A percentile compares a stretch with the other conserved stretches of the same genome.
Conservation (phyloP, 2,329 filamentous ascomycete species). For the Aureobasidium musti region DNA sequence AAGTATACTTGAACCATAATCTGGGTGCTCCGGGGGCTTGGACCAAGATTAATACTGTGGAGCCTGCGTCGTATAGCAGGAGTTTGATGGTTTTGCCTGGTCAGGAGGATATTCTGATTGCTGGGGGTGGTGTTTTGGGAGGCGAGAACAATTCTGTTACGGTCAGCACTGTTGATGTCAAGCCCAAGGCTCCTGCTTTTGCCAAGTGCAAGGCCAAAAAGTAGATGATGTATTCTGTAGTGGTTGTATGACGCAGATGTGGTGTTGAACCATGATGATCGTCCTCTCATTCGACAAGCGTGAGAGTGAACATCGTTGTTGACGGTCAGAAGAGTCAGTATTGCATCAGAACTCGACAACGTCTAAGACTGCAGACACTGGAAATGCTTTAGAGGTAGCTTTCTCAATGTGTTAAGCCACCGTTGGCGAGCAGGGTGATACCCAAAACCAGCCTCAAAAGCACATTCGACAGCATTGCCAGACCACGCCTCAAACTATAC, state of each 20-base stretch:
- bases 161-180: slow-evolving; percentile 29
- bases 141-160: slow-evolving; percentile 37
- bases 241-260: too few relatives aligned
- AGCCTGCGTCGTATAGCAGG: slow-evolving; percentile 50
- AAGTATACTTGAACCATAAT: slow-evolving; percentile 53
- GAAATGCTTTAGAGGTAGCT: too few relatives aligned
- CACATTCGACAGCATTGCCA: too few relatives aligned
- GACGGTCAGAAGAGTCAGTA: too few relatives aligned
- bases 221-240: not conserved
- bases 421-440: too few relatives aligned
- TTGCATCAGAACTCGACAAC: too few relatives aligned
- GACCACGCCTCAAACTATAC: too few relatives aligned
- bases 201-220: slow-evolving; percentile 4
- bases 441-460: too few relatives aligned
- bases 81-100: slow-evolving; percentile 50
- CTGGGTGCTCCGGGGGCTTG: slow-evolving; percentile 50
- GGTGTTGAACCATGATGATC: too few relatives aligned
- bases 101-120: slow-evolving; percentile 45
- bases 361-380: too few relatives aligned
- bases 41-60: slow-evolving; percentile 49
- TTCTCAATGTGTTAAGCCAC: too few relatives aligned
- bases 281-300: not conserved
- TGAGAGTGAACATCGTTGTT: too few relatives aligned
- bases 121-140: slow-evolving; percentile 44
- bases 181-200: slow-evolving; percentile 18